Evolutionary conservation across 2,329 filamentous ascomycete species (phyloP).

Genomic region (Penicillium crustosum): DNA sequence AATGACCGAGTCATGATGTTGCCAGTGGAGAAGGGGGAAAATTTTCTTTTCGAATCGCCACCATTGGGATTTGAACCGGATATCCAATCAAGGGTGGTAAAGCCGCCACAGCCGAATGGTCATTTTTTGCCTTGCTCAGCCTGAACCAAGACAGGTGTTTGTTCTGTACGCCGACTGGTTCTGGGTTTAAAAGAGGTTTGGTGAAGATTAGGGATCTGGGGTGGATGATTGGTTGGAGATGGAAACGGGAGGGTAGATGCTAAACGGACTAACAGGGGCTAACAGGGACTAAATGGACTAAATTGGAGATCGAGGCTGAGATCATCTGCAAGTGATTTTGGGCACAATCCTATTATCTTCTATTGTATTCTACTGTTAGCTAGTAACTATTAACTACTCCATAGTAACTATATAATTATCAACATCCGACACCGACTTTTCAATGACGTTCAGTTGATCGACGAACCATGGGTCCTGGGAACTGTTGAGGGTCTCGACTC

Average conservation of each 20-base stretch:
- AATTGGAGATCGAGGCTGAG: not conserved
- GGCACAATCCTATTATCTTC: not conserved
- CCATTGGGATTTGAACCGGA: not conserved
- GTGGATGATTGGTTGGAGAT: conserved; percentile 17
- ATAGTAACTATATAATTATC: too few relatives aligned
- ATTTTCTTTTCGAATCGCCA: conserved; percentile 12
- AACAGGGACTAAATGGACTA: not conserved
- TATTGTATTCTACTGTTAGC: too few relatives aligned
- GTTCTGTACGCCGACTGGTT: conserved; percentile 22
- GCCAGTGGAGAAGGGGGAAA: not conserved
- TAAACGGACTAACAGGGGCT: conserved; percentile 13
- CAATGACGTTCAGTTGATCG: conserved; percentile 3
- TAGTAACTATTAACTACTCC: too few relatives aligned
- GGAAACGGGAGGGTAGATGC: conserved; percentile 14
- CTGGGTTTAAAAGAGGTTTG: not conserved
- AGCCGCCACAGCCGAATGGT: conserved; percentile 9
- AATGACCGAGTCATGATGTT: conserved; percentile 3
- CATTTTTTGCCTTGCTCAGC: conserved; percentile 17
- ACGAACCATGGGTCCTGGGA: conserved; percentile 1
- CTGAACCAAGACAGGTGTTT: conserved; percentile 7
- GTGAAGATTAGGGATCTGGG: conserved; percentile 8
- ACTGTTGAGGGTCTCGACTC: not conserved
- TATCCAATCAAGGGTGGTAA: not conserved
- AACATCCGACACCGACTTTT: not conserved
- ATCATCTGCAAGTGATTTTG: conserved; percentile 6